These are phyloP conservation scores for Elongisporangium senticosum DNA, from an alignment of 352 stramenopile species.

Conservation along the genomic window DNA sequence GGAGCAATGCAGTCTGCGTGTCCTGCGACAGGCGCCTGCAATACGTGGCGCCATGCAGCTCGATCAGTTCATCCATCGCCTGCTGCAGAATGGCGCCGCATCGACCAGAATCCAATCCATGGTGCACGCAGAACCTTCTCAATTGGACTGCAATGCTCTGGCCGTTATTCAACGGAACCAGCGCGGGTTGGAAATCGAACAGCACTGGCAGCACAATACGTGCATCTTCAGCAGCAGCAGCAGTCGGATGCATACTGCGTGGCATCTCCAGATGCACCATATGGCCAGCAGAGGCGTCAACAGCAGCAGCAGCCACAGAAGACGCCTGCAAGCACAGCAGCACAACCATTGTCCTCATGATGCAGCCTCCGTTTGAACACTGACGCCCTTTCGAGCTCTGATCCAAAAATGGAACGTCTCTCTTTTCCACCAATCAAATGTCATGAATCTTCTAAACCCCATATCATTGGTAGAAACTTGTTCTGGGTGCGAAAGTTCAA, in stretches of 20 bases:
- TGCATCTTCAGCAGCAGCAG: conserved; percentile 11
- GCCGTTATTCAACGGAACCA: conserved; percentile 29
- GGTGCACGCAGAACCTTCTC: conserved; percentile 30
- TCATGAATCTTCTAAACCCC: neutral
- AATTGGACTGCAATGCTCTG: conserved; percentile 22
- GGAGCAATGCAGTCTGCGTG: conserved; percentile 22
- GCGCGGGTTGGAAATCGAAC: conserved; percentile 43
- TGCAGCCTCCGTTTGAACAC: too few relatives aligned
- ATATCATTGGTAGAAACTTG: neutral
- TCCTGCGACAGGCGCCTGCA: neutral
- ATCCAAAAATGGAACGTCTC: conserved; percentile 6
- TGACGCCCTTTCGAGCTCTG: neutral
- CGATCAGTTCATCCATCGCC: conserved; percentile 21
- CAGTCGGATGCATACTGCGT: neutral
- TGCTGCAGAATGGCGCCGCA: conserved; percentile 19
- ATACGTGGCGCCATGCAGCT: conserved; percentile 19
- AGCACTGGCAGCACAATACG: conserved; percentile 33
- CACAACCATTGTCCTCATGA: neutral
- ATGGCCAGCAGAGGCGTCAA: neutral
- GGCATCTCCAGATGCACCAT: neutral
- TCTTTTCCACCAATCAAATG: conserved; percentile 9
- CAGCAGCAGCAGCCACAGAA: neutral
- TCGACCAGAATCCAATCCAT: conserved; percentile 16
- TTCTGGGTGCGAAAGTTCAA: conserved; percentile 14
- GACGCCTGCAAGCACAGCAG: neutral